Evolutionary conservation across 495 filamentous ascomycete species (phyloP).

Genomic region (Poronia punctata): DNA sequence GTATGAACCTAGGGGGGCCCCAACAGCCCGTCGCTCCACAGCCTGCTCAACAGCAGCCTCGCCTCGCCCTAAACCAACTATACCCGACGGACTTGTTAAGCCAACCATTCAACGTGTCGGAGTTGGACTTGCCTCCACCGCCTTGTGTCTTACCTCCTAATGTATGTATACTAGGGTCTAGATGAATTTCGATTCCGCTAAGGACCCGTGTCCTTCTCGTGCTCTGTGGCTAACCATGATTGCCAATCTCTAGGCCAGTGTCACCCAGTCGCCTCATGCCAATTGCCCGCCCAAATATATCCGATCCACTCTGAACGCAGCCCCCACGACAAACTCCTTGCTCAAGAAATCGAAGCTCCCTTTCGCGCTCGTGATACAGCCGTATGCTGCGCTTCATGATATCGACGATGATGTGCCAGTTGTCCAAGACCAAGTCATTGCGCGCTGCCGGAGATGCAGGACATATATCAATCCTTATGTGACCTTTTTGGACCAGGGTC

Average conservation of each 20-base stretch:
- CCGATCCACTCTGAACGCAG: conserved; percentile 87
- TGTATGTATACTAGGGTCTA: conserved; percentile 49
- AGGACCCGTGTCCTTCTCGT: not conserved
- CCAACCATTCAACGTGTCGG: conserved; percentile 87
- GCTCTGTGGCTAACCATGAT: not conserved
- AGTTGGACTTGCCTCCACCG: conserved; percentile 87
- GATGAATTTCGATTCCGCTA: not conserved
- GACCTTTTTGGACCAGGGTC: conserved; percentile 91
- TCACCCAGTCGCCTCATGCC: conserved; percentile 83
- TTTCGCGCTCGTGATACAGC: conserved; percentile 93
- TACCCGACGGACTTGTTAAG: conserved; percentile 86
- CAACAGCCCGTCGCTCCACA: conserved; percentile 45
- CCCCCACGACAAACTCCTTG: conserved; percentile 82
- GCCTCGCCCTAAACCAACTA: conserved; percentile 71
- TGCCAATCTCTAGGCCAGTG: conserved; percentile 61
- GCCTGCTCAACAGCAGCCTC: conserved; percentile 45
- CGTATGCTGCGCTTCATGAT: conserved; percentile 88
- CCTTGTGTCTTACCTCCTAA: conserved; percentile 86
- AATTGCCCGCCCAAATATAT: conserved; percentile 95
- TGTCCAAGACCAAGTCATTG: conserved; percentile 94
- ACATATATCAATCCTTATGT: conserved; percentile 98
- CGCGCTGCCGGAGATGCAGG: conserved; percentile 86
- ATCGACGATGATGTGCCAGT: conserved; percentile 84
- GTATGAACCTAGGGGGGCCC: conserved; percentile 62
- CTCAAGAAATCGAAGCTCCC: conserved; percentile 95